phyloP scores from a whole-genome alignment of 1,284 basidiomycete species.

The Papiliotrema flavescens region DNA sequence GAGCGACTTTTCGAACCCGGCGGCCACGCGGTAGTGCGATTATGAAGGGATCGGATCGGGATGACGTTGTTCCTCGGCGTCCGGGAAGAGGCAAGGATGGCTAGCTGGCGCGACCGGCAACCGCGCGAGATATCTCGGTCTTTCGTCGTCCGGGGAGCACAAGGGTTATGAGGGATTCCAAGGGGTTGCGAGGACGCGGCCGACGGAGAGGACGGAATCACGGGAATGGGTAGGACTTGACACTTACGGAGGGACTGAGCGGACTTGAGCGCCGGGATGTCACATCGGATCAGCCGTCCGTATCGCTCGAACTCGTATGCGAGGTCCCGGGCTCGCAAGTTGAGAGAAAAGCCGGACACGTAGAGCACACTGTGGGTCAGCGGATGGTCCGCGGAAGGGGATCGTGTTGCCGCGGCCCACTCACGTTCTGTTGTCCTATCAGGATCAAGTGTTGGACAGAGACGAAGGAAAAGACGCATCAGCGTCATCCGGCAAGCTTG shows the following conservation, averaged over 20 bases:
- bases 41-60: too few relatives aligned
- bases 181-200: background rate
- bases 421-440: slow-evolving; percentile 16
- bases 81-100: background rate
- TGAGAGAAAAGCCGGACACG: slow-evolving; percentile 75
- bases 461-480: too few relatives aligned
- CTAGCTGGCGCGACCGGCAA: background rate
- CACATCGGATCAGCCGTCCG: slow-evolving; percentile 61
- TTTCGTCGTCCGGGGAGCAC: background rate
- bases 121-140: background rate
- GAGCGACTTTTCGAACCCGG: slow-evolving; percentile 11
- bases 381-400: background rate
- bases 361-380: slow-evolving; percentile 62
- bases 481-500: too few relatives aligned
- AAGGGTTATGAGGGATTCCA: background rate
- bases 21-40: too few relatives aligned
- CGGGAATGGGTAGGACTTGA: background rate
- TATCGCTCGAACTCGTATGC: slow-evolving; percentile 84
- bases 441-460: background rate
- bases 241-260: slow-evolving; percentile 45
- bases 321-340: slow-evolving; percentile 73
- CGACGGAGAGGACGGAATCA: background rate
- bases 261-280: slow-evolving; percentile 68
- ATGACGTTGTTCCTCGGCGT: too few relatives aligned
- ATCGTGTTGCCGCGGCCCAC: background rate